Evolutionary conservation across 1,284 basidiomycete species (phyloP), one percentile per base, ranked within the genome.

Genomic region (Vanrija sp.): DNA sequence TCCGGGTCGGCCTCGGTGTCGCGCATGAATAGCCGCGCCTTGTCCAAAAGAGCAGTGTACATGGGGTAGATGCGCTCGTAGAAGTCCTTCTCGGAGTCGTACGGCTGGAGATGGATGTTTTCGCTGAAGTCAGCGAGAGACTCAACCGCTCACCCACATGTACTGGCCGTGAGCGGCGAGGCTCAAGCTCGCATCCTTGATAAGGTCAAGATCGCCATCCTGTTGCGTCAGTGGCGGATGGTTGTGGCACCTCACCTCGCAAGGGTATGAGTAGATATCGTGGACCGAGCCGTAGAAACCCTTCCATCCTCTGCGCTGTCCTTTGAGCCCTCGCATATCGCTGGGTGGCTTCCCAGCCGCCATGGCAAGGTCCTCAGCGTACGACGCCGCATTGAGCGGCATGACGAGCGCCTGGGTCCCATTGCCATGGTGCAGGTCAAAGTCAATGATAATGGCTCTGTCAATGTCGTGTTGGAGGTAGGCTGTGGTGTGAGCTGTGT

Each of bases 391-490:
- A 66, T 98, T 98, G 60, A 97, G 87, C 47, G 89, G 85, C 90
- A 92, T 96, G 0, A 83, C 85, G 25, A 97, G 85, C 1, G 90
- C 85, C 69, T 97, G 93, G 0, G 92, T 96, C 1, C 95, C 95
- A 68, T 98, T 95, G 8, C 91, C 89, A 66, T 96, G 93, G 75
- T 97, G 93, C 6, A 97, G 79, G 75, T 98, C 94, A 60, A 97
- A 92, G 68, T 98, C 95, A 45, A 97, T 83, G 49, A 98, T 87
- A 38, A 95, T 83, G 1, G 90, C 81, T 26, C 91, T 85, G 46
- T 87, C 85, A 49, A 96, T 81, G 6, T 83, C 82, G 67, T 97
- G 86, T 49, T 84, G 79, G 4, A 93, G 76, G 72, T 97, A 86
- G 0, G 89, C 91, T 93, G 59, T 1, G 9, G 34, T 19, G 43